Percentiles rank a stretch among this genome's conserved stretches.
Conservation (phyloP, 2,329 filamentous ascomycete species). For the Aspergillus neotritici region DNA sequence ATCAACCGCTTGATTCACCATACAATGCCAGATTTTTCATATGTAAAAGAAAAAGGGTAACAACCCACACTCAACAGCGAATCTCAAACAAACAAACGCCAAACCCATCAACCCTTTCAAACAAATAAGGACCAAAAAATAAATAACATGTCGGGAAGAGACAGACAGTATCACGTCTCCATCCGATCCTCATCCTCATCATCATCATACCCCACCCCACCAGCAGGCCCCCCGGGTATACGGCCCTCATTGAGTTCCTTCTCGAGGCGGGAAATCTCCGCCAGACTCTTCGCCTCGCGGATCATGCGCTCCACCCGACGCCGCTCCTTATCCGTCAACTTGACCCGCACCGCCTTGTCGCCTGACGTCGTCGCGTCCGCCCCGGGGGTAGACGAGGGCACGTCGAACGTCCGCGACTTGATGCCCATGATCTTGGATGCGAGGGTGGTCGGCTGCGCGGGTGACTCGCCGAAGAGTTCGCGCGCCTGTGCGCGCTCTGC, state of each 20-base stretch:
- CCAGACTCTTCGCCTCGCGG: conserved; percentile 77
- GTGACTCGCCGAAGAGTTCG: conserved; percentile 72
- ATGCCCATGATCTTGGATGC: conserved; percentile 78
- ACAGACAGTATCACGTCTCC: conserved; percentile 27
- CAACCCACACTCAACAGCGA: no score
- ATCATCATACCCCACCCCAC: conserved; percentile 39
- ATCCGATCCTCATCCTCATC: conserved; percentile 31
- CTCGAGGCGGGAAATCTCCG: conserved; percentile 85
- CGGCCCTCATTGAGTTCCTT: conserved; percentile 86
- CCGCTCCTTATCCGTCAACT: conserved; percentile 83
- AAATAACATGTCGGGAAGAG: no score
- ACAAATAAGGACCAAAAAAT: no score
- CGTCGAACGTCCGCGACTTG: conserved; percentile 71
- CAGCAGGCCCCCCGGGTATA: conserved; percentile 56
- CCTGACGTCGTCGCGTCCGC: conserved; percentile 38
- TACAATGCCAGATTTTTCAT: no score
- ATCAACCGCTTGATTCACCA: no score
- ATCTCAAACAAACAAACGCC: no score
- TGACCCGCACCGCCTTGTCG: conserved; percentile 67
- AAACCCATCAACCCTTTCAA: no score
- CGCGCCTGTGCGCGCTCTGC: conserved; percentile 69
- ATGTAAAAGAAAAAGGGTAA: no score
- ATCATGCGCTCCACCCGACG: conserved; percentile 81
- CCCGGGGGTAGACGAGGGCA: conserved; percentile 29
- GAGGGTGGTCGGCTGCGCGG: conserved; percentile 69